Percentiles rank a stretch among this genome's conserved stretches.
These are phyloP conservation scores for Dioscorea alata DNA, from an alignment of 106 monocot genomes.

Conservation along the genomic window DNA sequence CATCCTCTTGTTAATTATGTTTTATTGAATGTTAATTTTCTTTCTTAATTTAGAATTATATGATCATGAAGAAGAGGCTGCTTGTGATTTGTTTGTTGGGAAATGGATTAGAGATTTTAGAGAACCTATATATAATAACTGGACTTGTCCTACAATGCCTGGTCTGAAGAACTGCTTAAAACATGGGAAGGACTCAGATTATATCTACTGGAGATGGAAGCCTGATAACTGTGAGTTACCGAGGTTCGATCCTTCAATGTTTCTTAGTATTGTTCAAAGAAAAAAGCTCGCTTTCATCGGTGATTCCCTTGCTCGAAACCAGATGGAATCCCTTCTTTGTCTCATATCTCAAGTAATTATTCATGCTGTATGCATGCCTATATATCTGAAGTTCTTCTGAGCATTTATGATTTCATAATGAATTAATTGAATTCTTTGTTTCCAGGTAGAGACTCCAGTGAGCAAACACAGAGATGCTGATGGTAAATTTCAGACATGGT, in stretches of 20 bases:
- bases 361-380: background rate
- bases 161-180: slow-evolving; percentile 1
- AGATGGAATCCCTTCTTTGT: slow-evolving; percentile 34
- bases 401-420: background rate
- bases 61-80: background rate
- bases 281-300: slow-evolving; percentile 8
- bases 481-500: slow-evolving; percentile 38
- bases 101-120: slow-evolving; percentile 4
- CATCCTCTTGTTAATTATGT: background rate
- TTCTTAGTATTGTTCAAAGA: background rate
- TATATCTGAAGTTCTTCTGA: background rate
- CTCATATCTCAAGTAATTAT: slow-evolving; percentile 42
- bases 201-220: background rate
- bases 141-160: slow-evolving; percentile 1
- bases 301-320: slow-evolving; percentile 9
- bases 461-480: slow-evolving; percentile 20
- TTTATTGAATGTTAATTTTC: too few species aligned
- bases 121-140: slow-evolving; percentile 1
- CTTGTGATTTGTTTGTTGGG: background rate
- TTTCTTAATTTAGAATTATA: background rate
- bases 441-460: slow-evolving; percentile 39
- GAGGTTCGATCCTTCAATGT: slow-evolving; percentile 2
- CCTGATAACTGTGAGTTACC: slow-evolving; percentile 1
- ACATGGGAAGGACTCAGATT: slow-evolving; percentile 2
- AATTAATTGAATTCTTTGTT: background rate